These are phyloP conservation scores for Phialophora expanda DNA, from an alignment of 2,329 filamentous ascomycete species.

Conservation along the genomic window DNA sequence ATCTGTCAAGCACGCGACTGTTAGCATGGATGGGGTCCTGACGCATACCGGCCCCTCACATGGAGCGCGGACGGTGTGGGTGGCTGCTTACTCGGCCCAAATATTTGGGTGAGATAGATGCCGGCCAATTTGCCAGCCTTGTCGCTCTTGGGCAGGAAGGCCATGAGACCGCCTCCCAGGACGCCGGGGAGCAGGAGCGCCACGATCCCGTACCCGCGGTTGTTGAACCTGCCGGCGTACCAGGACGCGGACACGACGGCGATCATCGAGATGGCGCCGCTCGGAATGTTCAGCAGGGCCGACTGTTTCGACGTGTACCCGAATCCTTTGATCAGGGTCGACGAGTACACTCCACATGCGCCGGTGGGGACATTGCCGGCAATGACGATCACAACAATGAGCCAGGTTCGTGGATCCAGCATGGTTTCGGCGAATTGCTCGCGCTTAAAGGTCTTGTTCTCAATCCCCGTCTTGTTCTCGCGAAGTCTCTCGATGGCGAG, in stretches of 20 bases:
- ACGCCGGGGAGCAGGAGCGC: constrained; percentile 51
- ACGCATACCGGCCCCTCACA: no score
- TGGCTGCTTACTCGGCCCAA: constrained; percentile 48
- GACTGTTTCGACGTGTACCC: constrained; percentile 46
- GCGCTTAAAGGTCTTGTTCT: constrained; percentile 58
- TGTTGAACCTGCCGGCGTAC: constrained; percentile 48
- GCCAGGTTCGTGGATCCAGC: constrained; percentile 52
- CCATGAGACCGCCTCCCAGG: constrained; percentile 50
- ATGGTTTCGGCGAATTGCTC: constrained; percentile 53
- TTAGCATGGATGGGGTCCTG: neutral
- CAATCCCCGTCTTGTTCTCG: constrained; percentile 52
- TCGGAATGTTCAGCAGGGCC: constrained; percentile 47
- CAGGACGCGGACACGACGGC: constrained; percentile 41
- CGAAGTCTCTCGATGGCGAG: constrained; percentile 33
- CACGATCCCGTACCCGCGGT: constrained; percentile 42
- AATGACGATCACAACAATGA: constrained; percentile 45
- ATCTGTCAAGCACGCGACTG: constrained; percentile 41
- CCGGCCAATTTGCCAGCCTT: constrained; percentile 52
- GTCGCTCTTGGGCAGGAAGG: constrained; percentile 46
- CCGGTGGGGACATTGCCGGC: constrained; percentile 48
- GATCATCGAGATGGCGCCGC: constrained; percentile 34
- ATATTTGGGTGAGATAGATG: constrained; percentile 53
- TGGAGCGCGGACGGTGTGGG: no score
- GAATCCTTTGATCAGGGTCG: constrained; percentile 48
- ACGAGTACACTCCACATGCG: constrained; percentile 47